Base-by-base conservation (phyloP, 2,329 filamentous ascomycete species). In the Epichloe hybrida region DNA sequence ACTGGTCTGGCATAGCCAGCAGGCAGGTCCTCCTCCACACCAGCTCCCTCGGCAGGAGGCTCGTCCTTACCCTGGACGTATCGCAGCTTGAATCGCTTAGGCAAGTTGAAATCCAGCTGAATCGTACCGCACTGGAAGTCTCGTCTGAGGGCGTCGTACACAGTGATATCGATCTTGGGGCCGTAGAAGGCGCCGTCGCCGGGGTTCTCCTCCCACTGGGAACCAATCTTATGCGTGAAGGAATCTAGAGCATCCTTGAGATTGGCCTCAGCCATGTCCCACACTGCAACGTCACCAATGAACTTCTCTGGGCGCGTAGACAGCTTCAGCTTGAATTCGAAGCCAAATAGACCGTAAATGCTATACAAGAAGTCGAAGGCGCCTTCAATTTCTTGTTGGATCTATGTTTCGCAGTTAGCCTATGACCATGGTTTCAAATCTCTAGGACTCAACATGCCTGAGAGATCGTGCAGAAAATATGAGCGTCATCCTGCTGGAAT, bases 121-220 rank as follows among this genome's bases (percentile, higher is more conserved):
- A 97, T 95, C 12, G 91, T 97, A 59, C 91, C 67, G 55, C 66
- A 69, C 59, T 69, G 66, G 55, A 65, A 64, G 50, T 68, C 87
- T 65, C 90, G 80, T 68, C 82, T 81, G 58, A 96, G 74, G 44
- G 88, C 88, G 68, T 96, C 91, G 48, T 83, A 84, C 62, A 98
- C 90, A 54, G 88, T 94, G 63, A 98, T 93, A 61, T 98, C 93
- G 60, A 97, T 95, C 79, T 98, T 98, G 48, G 93, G 93, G 2
- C 93, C 93, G 67, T 98, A 98, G 72, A 97, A 98, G 49, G 93
- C 93, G 64, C 93, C 93, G 61, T 98, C 93, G 52, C 91, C 93
- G 53, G 88, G 85, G 69, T 97, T 95, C 48, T 95, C 74, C 66
- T 88, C 85, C 93, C 93, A 98, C 56, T 82, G 74, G 36, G 81